phyloP scores from a whole-genome alignment of 1,284 basidiomycete species.

The Marasmius oreades region DNA sequence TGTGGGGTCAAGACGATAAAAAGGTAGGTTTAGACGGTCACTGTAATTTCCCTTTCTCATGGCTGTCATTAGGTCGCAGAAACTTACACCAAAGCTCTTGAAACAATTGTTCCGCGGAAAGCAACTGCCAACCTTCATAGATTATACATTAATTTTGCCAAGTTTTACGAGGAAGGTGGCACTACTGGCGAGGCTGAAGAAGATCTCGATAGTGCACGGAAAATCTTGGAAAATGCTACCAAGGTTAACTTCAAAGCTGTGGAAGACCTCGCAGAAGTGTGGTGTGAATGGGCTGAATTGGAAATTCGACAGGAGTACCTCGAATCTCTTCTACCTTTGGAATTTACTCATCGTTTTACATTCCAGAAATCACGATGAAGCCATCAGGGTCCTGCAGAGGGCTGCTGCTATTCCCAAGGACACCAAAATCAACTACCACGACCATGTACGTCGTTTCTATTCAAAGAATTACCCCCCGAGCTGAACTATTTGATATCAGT shows the following conservation, averaged over 20 bases:
- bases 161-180: slow-evolving; percentile 97
- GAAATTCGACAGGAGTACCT: slow-evolving; percentile 92
- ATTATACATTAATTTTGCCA: slow-evolving; percentile 93
- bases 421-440: slow-evolving; percentile 90
- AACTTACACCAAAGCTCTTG: slow-evolving; percentile 88
- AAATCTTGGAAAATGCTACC: slow-evolving; percentile 89
- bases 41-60: slow-evolving; percentile 1
- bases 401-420: slow-evolving; percentile 89
- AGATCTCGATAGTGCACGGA: slow-evolving; percentile 84
- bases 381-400: slow-evolving; percentile 93
- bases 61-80: slow-evolving; percentile 67
- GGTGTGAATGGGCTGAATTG: slow-evolving; percentile 99
- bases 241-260: slow-evolving; percentile 94
- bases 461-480: too few species aligned
- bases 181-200: slow-evolving; percentile 71
- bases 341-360: slow-evolving; percentile 12
- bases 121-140: slow-evolving; percentile 91
- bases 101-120: slow-evolving; percentile 86
- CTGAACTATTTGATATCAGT: slow-evolving; percentile 39
- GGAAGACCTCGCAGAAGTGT: slow-evolving; percentile 96
- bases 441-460: slow-evolving; percentile 61
- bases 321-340: background rate
- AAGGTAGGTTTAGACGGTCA: slow-evolving; percentile 49
- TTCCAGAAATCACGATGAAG: slow-evolving; percentile 90
- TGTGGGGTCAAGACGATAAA: slow-evolving; percentile 91